Conservation (phyloP, 768 basidiomycete species). For the Dictyophora rubrovolvata region DNA sequence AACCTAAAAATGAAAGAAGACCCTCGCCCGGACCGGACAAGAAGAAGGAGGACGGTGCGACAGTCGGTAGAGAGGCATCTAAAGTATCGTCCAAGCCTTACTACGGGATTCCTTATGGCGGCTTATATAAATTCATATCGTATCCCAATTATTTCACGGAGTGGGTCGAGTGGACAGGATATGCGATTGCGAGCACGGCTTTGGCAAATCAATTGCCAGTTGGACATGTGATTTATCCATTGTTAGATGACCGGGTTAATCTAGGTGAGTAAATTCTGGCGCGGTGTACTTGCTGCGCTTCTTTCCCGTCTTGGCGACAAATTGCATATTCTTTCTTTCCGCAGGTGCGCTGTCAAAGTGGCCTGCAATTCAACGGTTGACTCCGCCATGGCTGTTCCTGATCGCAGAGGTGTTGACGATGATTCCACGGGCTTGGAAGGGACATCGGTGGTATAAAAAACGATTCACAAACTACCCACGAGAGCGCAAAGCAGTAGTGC, state of each 20-base stretch:
- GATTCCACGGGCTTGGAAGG: slow-evolving; percentile 71
- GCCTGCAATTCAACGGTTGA: slow-evolving; percentile 19
- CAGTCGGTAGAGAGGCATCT: slow-evolving; percentile 17
- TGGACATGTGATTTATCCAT: slow-evolving; percentile 12
- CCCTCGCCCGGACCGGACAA: slow-evolving; percentile 26
- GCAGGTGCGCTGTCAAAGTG: slow-evolving; percentile 1
- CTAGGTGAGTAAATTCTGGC: slow-evolving; percentile 8
- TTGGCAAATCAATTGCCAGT: slow-evolving; percentile 33
- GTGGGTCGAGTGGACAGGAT: slow-evolving; percentile 92
- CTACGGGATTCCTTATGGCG: slow-evolving; percentile 74
- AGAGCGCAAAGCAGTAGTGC: slow-evolving; percentile 70
- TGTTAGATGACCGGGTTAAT: slow-evolving; percentile 11
- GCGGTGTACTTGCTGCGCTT: slow-evolving; percentile 16
- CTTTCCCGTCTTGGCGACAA: slow-evolving; percentile 13
- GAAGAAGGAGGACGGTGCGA: slow-evolving; percentile 20
- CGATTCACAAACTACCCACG: slow-evolving; percentile 75
- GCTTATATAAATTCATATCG: slow-evolving; percentile 67
- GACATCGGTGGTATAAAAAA: slow-evolving; percentile 76
- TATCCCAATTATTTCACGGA: slow-evolving; percentile 94
- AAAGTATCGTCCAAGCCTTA: slow-evolving; percentile 28
- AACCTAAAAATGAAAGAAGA: slow-evolving; percentile 31
- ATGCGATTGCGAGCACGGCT: slow-evolving; percentile 54
- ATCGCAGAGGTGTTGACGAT: slow-evolving; percentile 62
- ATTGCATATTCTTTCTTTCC: slow-evolving; percentile 14
- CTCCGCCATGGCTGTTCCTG: slow-evolving; percentile 78